Evolutionary conservation across 108 stramenopile genomes (phyloP).

Genomic region (Conticribra weissflogii): DNA sequence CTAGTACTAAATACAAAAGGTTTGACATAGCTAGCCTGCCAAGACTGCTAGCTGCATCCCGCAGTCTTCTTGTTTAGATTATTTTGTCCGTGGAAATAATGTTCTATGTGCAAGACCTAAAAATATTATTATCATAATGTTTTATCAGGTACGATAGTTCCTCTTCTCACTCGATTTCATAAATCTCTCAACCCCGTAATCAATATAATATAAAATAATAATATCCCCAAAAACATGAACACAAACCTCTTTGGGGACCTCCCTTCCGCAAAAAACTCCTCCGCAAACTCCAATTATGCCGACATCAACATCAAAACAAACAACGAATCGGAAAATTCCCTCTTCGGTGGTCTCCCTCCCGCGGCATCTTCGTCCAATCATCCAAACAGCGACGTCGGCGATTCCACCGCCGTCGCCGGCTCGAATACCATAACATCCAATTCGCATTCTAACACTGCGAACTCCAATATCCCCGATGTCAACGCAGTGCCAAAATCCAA

Average conservation of each 20-base stretch:
- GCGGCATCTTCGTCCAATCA: neutral
- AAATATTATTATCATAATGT: no score
- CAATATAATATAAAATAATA: no score
- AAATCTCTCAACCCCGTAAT: no score
- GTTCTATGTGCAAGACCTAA: no score
- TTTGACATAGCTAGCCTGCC: no score
- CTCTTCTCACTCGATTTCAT: no score
- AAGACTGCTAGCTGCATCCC: no score
- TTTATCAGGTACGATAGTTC: no score
- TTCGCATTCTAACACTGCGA: neutral
- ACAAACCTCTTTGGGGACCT: constrained; percentile 43
- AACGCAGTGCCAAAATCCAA: neutral
- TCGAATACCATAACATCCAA: constrained; percentile 2
- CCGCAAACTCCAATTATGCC: constrained; percentile 1
- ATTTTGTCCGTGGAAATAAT: no score
- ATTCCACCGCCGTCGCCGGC: neutral
- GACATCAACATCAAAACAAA: neutral
- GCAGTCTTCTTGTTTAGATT: no score
- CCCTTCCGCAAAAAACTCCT: constrained; percentile 31
- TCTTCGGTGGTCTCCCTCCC: neutral
- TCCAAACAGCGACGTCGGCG: neutral
- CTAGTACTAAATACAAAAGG: no score
- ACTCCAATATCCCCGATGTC: neutral
- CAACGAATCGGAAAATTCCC: neutral
- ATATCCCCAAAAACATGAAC: no score